Evolutionary conservation across 1,284 basidiomycete species (phyloP), one percentile per base, ranked within the genome.

Genomic region (Pseudozyma flocculosa): DNA sequence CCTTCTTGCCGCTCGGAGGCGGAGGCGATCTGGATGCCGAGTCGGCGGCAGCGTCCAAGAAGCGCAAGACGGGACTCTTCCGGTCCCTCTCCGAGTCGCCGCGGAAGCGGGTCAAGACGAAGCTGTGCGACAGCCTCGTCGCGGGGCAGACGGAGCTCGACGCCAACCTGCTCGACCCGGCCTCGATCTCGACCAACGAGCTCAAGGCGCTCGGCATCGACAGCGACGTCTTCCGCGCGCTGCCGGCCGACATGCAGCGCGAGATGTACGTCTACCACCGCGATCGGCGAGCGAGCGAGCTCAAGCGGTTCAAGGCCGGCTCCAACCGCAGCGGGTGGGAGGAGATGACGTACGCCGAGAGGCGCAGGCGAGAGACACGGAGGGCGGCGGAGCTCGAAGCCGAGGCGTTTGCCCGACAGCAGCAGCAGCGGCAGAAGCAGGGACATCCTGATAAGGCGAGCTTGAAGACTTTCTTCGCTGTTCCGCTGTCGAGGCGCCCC

Each of bases 221-320:
- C 40, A 36, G 57, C 8, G 72, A 68, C 21, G 63, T 75, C n/a
- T 76, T 72, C 30, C 49, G 38, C 3, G 62, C 61, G 8, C 48
- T 76, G 21, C 73, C 74, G 2, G 39, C 54, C 11, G 55, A 57
- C 18, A 23, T 75, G 38, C 71, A 74, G 52, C 46, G 56, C 1
- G 74, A 76, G 37, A 63, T 54, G 41, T 59, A 55, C 29, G 43
- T 51, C 2, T 43, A 59, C 26, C 59, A 61, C 14, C 46, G 55
- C 0, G 66, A 64, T 19, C 50, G 55, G 48, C 48, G 50, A 19
- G 57, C 57, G 40, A 45, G 45, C n/a, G 45, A 56, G 34, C 45
- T 51, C 34, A 55, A 50, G 22, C 43, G 54, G 13, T 53, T 54
- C 40, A 51, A 50, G 32, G 56, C 48, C 14, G 57, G 54, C 11